Percentiles rank a stretch among this genome's conserved stretches.
These are phyloP conservation scores for Rhododendron vialii DNA, from an alignment of 148 eudicot genomes.

Conservation along the genomic window DNA sequence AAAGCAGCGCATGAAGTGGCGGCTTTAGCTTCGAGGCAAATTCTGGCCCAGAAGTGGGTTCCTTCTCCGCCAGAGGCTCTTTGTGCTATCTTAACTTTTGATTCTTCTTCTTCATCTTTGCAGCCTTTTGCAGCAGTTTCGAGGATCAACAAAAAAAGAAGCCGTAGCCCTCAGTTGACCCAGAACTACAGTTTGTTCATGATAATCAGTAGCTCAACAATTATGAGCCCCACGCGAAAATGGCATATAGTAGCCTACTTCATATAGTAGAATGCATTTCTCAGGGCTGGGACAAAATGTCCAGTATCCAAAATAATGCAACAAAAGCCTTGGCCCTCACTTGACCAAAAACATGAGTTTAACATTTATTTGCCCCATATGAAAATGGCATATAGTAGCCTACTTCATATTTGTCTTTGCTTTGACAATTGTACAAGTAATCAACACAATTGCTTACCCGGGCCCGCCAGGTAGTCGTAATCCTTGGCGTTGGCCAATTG, in stretches of 20 bases:
- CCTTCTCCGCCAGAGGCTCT: too few species aligned
- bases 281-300: not conserved
- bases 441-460: slow-evolving; percentile 47
- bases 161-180: not conserved
- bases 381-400: not conserved
- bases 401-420: not conserved
- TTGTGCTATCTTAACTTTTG: too few species aligned
- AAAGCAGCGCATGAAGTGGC: too few species aligned
- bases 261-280: not conserved
- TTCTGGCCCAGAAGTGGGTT: too few species aligned
- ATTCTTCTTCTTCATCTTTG: too few species aligned
- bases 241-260: not conserved
- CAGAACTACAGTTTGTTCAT: not conserved
- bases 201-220: not conserved
- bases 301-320: too few species aligned
- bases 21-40: too few species aligned
- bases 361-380: not conserved
- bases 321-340: not conserved
- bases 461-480: slow-evolving; percentile 95
- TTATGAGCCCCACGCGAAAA: not conserved
- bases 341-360: not conserved
- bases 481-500: slow-evolving; percentile 98
- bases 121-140: too few species aligned
- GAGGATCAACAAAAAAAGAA: too few species aligned
- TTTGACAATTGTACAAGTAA: not conserved